phyloP scores from a whole-genome alignment of 345 rosid species.

The Sisymbrium irio region DNA sequence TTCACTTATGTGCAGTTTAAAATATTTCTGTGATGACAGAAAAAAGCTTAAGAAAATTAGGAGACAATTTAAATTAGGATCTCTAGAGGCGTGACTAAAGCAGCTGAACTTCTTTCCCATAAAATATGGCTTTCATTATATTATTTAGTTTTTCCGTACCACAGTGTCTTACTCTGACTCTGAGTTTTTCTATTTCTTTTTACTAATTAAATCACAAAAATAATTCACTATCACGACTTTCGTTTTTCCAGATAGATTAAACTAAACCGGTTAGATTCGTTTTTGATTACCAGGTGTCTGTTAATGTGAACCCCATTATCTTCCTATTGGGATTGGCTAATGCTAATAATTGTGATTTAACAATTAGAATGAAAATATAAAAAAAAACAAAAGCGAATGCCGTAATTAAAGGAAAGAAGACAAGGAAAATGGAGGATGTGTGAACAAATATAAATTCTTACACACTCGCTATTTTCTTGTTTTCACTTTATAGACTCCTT shows the following conservation, averaged over 20 bases:
- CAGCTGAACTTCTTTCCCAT: slow-evolving; percentile 32
- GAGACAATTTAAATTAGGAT: slow-evolving; percentile 6
- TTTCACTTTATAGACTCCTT: not conserved
- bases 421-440: slow-evolving; percentile 14
- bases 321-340: slow-evolving; percentile 8
- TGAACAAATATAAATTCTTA: slow-evolving; percentile 14
- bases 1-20: not conserved
- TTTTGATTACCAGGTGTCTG: slow-evolving; percentile 27
- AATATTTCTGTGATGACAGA: not conserved
- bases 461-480: not conserved
- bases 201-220: slow-evolving; percentile 4
- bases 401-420: slow-evolving; percentile 20
- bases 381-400: not conserved
- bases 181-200: slow-evolving; percentile 12
- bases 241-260: slow-evolving; percentile 7
- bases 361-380: not conserved
- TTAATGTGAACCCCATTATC: slow-evolving; percentile 36
- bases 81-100: slow-evolving; percentile 35
- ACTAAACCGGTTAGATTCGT: slow-evolving; percentile 32
- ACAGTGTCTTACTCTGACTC: slow-evolving; percentile 37
- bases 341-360: not conserved
- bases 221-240: slow-evolving; percentile 19
- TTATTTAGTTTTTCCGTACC: slow-evolving; percentile 31
- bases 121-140: slow-evolving; percentile 31
- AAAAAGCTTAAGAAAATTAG: not conserved